A percentile compares a stretch with the other conserved stretches of the same genome.
phyloP scores from a whole-genome alignment of 2,329 filamentous ascomycete genomes.

The Penicillium hesseltinei region DNA sequence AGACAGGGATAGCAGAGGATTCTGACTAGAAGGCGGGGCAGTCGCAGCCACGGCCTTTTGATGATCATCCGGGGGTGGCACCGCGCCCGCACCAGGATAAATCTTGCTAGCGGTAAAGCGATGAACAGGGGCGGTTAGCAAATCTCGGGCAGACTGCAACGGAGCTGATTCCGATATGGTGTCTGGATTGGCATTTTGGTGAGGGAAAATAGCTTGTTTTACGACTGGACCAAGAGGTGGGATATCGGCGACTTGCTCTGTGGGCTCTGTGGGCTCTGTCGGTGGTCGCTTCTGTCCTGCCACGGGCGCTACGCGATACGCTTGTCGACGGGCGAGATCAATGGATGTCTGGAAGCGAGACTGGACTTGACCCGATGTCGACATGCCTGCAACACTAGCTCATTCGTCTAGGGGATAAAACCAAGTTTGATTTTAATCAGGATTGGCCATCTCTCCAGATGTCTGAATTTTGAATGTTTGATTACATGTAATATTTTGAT shows the following conservation, averaged over 20 bases:
- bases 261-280: slow-evolving; percentile 8
- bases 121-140: slow-evolving; percentile 23
- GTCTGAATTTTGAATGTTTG: not conserved
- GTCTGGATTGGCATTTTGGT: slow-evolving; percentile 9
- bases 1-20: slow-evolving; percentile 56
- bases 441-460: not conserved
- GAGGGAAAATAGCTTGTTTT: slow-evolving; percentile 11
- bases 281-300: slow-evolving; percentile 52
- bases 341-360: slow-evolving; percentile 52
- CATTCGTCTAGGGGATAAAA: not conserved
- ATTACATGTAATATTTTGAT: not conserved
- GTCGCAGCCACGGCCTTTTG: slow-evolving; percentile 49
- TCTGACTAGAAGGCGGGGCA: slow-evolving; percentile 41
- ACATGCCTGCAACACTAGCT: slow-evolving; percentile 24
- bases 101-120: slow-evolving; percentile 45
- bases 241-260: slow-evolving; percentile 13
- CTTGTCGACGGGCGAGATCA: slow-evolving; percentile 41
- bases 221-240: not conserved
- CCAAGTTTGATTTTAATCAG: not conserved
- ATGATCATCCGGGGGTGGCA: slow-evolving; percentile 12
- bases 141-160: slow-evolving; percentile 31
- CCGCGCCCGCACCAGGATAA: slow-evolving; percentile 24
- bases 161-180: slow-evolving; percentile 16
- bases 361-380: slow-evolving; percentile 36
- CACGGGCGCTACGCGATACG: slow-evolving; percentile 41